phyloP scores from a whole-genome alignment of 805 yeast genomes.

The Sungouiella thailandica region DNA sequence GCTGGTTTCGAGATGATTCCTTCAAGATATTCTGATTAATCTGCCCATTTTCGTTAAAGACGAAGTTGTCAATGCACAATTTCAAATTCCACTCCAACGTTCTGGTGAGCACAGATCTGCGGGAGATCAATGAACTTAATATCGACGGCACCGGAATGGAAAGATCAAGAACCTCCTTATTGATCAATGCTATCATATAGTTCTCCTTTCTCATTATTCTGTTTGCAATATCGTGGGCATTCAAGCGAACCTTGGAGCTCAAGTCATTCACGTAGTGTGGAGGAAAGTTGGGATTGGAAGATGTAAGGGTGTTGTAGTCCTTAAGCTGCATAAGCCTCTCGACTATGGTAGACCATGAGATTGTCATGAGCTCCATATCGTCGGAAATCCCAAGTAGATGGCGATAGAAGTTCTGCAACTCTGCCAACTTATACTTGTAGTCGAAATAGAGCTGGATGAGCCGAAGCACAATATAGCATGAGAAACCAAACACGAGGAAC shows the following conservation, averaged over 20 bases:
- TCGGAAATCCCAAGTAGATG: conserved; percentile 68
- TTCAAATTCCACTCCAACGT: conserved; percentile 94
- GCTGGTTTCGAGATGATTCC: conserved; percentile 59
- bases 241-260: conserved; percentile 68
- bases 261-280: conserved; percentile 43
- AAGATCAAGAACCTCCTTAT: conserved; percentile 67
- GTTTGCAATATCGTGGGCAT: conserved; percentile 93
- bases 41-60: conserved; percentile 81
- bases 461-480: conserved; percentile 48
- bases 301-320: conserved; percentile 72
- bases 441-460: conserved; percentile 55
- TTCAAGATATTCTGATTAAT: conserved; percentile 66
- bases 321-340: conserved; percentile 67
- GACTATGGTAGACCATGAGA: conserved; percentile 87
- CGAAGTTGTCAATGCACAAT: conserved; percentile 79
- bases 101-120: conserved; percentile 55
- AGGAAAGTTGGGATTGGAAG: conserved; percentile 24
- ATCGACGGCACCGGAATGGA: conserved; percentile 34
- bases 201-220: conserved; percentile 94
- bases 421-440: conserved; percentile 56
- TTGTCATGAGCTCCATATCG: conserved; percentile 77
- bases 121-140: conserved; percentile 14
- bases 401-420: conserved; percentile 71
- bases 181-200: conserved; percentile 84
- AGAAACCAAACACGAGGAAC: conserved; percentile 58